Conservation (phyloP, 2,329 filamentous ascomycete species). For the Cladophialophora yegresii region DNA sequence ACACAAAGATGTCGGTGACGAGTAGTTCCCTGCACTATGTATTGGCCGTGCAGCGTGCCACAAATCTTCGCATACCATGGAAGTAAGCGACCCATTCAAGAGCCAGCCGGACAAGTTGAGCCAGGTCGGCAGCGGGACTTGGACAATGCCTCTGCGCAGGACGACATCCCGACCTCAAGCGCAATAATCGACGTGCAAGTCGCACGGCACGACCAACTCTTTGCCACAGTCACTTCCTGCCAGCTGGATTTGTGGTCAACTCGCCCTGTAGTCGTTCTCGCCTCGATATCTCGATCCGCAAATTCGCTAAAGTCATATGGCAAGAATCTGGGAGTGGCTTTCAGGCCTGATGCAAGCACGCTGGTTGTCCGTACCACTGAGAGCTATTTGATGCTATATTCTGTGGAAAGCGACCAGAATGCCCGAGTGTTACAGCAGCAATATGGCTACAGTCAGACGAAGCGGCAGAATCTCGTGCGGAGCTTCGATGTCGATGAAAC, state of each 20-base stretch:
- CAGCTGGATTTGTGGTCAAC: constrained; percentile 96
- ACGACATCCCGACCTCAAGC: background rate
- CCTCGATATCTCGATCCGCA: constrained; percentile 77
- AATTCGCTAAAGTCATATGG: constrained; percentile 82
- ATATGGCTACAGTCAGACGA: constrained; percentile 58
- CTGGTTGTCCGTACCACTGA: constrained; percentile 83
- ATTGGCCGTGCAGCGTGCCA: constrained; percentile 55
- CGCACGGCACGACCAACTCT: constrained; percentile 76
- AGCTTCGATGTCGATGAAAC: constrained; percentile 77
- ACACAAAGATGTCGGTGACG: constrained; percentile 29
- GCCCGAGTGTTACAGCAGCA: constrained; percentile 82
- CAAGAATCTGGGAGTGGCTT: constrained; percentile 76
- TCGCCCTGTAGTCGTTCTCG: constrained; percentile 87
- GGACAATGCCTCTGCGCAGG: constrained; percentile 29
- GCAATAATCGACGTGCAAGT: constrained; percentile 71
- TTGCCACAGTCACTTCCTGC: constrained; percentile 82
- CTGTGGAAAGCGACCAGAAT: constrained; percentile 78
- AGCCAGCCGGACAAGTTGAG: constrained; percentile 38
- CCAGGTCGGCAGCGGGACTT: constrained; percentile 21
- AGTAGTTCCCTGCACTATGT: constrained; percentile 42
- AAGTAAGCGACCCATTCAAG: constrained; percentile 41
- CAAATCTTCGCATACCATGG: constrained; percentile 53
- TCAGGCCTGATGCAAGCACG: constrained; percentile 89
- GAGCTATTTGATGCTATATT: constrained; percentile 93
- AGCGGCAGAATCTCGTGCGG: constrained; percentile 49